phyloP scores from a whole-genome alignment of 306 rosid species.

The Trifolium dubium region DNA sequence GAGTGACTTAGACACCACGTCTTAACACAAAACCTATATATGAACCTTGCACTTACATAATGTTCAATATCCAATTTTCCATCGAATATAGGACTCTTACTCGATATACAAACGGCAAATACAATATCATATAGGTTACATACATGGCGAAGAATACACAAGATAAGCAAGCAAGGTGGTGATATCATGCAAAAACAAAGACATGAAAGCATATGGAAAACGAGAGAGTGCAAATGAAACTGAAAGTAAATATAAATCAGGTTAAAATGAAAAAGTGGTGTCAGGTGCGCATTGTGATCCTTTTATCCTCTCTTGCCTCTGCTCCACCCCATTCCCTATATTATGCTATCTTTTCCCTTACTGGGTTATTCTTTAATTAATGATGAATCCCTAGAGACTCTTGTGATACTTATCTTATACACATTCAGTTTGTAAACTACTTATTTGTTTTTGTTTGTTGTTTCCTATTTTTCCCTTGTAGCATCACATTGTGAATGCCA shows the following conservation, averaged over 20 bases:
- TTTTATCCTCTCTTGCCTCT: conserved; percentile 18
- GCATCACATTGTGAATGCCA: conserved; percentile 1
- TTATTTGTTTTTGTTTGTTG: neutral
- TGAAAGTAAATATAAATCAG: neutral
- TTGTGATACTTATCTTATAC: neutral
- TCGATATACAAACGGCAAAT: neutral
- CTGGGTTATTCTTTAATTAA: neutral
- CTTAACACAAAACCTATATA: no score
- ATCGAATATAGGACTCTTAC: no score
- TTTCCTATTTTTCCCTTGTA: neutral
- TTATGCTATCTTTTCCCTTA: neutral
- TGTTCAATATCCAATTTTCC: no score
- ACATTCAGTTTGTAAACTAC: neutral
- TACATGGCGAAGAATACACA: neutral
- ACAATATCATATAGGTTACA: neutral
- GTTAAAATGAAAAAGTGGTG: neutral
- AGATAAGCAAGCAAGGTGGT: neutral
- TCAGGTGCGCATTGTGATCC: conserved; percentile 10
- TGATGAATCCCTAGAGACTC: neutral
- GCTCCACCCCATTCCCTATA: neutral
- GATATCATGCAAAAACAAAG: conserved; percentile 12
- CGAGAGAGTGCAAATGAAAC: neutral
- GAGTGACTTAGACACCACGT: no score
- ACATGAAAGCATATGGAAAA: conserved; percentile 4
- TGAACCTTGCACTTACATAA: no score